phyloP scores from a whole-genome alignment of 1,139 yeast genomes.

The Kodamaea alishanica region DNA sequence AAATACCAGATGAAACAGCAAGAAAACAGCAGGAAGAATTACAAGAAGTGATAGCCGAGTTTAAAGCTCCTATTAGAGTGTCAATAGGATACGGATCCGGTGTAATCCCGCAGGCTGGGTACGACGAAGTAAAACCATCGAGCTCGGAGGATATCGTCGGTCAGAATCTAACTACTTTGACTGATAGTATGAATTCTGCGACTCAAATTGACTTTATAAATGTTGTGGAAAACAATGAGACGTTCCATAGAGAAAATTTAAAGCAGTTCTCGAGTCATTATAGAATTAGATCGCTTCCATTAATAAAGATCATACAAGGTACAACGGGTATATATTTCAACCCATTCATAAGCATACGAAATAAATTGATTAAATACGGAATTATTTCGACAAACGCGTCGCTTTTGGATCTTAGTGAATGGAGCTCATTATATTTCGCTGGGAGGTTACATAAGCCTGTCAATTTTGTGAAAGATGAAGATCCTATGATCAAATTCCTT shows the following conservation, averaged over 20 bases:
- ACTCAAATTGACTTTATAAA: slow-evolving; percentile 85
- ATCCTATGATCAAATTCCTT: slow-evolving; percentile 53
- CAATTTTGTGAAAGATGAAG: slow-evolving; percentile 60
- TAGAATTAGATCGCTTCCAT: slow-evolving; percentile 35
- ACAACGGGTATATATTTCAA: slow-evolving; percentile 86
- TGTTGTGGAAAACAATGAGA: slow-evolving; percentile 68
- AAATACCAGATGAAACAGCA: slow-evolving; percentile 36
- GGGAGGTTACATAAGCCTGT: slow-evolving; percentile 96
- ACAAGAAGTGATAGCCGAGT: slow-evolving; percentile 49
- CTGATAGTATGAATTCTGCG: not conserved
- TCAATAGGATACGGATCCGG: slow-evolving; percentile 97
- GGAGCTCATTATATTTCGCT: slow-evolving; percentile 85
- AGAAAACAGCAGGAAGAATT: slow-evolving; percentile 30
- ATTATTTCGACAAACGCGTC: slow-evolving; percentile 63
- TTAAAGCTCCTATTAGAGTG: slow-evolving; percentile 65
- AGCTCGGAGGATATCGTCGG: slow-evolving; percentile 15
- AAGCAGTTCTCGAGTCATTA: slow-evolving; percentile 69
- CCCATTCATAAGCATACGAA: slow-evolving; percentile 69
- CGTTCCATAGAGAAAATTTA: slow-evolving; percentile 75
- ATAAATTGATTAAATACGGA: slow-evolving; percentile 75
- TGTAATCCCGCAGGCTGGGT: slow-evolving; percentile 75
- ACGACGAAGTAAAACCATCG: slow-evolving; percentile 26
- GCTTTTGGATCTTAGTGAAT: slow-evolving; percentile 65
- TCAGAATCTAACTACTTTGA: not conserved
- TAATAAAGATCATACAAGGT: slow-evolving; percentile 62